phyloP scores from a whole-genome alignment of 139 green algal genomes.

The Picochlorum sp. region DNA sequence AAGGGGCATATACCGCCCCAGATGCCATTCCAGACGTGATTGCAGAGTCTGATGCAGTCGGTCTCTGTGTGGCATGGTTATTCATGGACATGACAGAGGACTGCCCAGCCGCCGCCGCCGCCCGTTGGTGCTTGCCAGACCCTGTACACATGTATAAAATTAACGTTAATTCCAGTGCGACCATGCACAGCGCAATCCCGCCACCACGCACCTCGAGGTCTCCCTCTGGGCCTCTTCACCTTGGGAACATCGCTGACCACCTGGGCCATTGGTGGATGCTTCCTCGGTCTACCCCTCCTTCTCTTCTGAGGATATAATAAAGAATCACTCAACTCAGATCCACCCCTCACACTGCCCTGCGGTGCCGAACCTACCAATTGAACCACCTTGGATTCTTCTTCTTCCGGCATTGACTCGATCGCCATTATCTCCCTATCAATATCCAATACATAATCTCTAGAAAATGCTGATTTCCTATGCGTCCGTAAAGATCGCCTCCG shows the following conservation, averaged over 20 bases:
- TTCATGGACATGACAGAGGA: not conserved
- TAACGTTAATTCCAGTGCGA: not conserved
- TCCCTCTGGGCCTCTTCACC: constrained; percentile 9
- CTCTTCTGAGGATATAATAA: constrained; percentile 7
- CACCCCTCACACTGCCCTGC: too few relatives aligned
- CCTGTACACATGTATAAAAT: constrained; percentile 16
- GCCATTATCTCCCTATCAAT: constrained; percentile 8
- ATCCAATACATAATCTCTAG: constrained; percentile 8
- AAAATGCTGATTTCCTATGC: not conserved
- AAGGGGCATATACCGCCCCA: not conserved
- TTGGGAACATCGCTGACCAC: not conserved
- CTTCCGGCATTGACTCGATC: constrained; percentile 5
- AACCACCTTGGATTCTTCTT: too few relatives aligned
- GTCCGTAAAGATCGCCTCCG: not conserved
- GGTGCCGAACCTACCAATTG: too few relatives aligned
- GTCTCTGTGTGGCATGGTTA: too few relatives aligned
- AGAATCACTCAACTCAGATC: not conserved
- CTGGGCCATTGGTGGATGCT: not conserved
- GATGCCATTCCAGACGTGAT: constrained; percentile 3
- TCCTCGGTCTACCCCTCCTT: constrained; percentile 16
- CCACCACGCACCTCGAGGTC: constrained; percentile 14
- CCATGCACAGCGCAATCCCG: too few relatives aligned
- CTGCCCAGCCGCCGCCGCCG: constrained; percentile 9
- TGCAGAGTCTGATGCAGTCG: not conserved
- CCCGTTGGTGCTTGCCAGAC: constrained; percentile 24